Evolutionary conservation across 768 basidiomycete genomes (phyloP), one percentile per base, ranked within the genome.

Genomic region (Cantharellus cinnabarinus): DNA sequence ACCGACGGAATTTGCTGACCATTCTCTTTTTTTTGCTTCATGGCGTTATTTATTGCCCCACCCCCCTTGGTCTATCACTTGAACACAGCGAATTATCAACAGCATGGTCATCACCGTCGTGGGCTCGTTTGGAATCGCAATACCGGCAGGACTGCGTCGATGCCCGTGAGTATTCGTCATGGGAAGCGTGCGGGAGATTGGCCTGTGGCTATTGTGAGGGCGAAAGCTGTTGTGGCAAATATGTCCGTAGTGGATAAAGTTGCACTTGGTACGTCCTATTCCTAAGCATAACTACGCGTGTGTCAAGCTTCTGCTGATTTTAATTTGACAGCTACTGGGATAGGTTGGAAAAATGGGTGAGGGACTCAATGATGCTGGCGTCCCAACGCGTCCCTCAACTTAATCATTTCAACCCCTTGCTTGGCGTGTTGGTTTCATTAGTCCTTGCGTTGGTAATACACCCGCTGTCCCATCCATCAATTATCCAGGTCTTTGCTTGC

Each of bases 181-280:
- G 20, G 20, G 20, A 29, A 29, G 20, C 20, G 20, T 29, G 20
- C 20, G 20, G 20, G 20, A 29, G 20, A 29, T 29, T 29, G 20
- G 20, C 20, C 20, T 29, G 20, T 29, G 20, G 20, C 20, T 29
- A 29, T 29, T 29, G 20, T 29, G 20, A 29, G 20, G 20, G 71
- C 71, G 2, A 44, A 61, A 38, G 58, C 42, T 0, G 65, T 64
- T 56, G 63, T 72, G 44, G n/a, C 56, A 10, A 58, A 67, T 42
- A 66, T 70, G 64, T 68, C 70, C 4, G 51, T 70, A n/a, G 69
- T 72, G 61, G 68, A 73, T 61, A 70, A 71, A 58, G 69, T 70
- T 57, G 63, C 65, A 41, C 60, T 73, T 5, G 68, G 67, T 0
- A 71, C 71, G 20, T 29, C 20, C 20, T 29, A 29, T 29, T 29